Conservation (phyloP, 2,329 filamentous ascomycete genomes). For the Sporothrix sp. region DNA sequence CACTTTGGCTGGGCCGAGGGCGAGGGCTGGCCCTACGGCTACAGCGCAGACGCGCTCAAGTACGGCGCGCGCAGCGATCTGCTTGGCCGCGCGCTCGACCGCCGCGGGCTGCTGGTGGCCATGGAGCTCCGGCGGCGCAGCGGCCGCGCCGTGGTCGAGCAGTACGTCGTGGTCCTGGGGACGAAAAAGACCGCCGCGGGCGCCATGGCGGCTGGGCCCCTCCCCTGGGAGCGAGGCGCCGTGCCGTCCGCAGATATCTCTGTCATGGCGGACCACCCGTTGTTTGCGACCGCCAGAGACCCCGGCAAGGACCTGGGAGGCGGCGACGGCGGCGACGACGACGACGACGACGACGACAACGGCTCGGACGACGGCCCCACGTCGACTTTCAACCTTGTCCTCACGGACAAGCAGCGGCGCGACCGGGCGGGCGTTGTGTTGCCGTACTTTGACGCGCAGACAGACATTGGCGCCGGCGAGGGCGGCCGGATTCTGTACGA, state of each 20-base stretch:
- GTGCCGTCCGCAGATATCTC: slow-evolving; percentile 28
- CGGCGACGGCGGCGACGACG: slow-evolving; percentile 33
- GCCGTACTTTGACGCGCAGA: slow-evolving; percentile 96
- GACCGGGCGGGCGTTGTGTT: slow-evolving; percentile 84
- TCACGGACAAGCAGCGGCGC: slow-evolving; percentile 82
- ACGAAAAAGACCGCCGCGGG: not conserved
- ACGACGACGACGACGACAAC: slow-evolving; percentile 29
- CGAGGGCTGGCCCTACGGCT: slow-evolving; percentile 68
- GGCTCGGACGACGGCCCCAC: slow-evolving; percentile 41
- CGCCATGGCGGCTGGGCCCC: no score
- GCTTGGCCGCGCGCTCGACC: slow-evolving; percentile 22
- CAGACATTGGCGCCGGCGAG: slow-evolving; percentile 64
- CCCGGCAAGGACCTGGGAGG: slow-evolving; percentile 27
- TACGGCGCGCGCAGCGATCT: slow-evolving; percentile 6
- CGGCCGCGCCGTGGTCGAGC: slow-evolving; percentile 66
- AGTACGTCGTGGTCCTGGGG: slow-evolving; percentile 40
- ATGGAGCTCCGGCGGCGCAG: slow-evolving; percentile 82
- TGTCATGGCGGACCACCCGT: slow-evolving; percentile 68
- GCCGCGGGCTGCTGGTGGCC: slow-evolving; percentile 58
- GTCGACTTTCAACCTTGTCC: slow-evolving; percentile 73
- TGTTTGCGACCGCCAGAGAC: slow-evolving; percentile 46
- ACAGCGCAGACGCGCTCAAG: slow-evolving; percentile 33
- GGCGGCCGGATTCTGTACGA: slow-evolving; percentile 93
- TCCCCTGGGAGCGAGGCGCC: slow-evolving; percentile 10
- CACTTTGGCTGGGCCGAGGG: slow-evolving; percentile 70